A percentile compares a stretch with the other conserved stretches of the same genome.
These are phyloP conservation scores for Biscogniauxia sp. DNA, from an alignment of 2,329 filamentous ascomycete species.

Conservation along the genomic window DNA sequence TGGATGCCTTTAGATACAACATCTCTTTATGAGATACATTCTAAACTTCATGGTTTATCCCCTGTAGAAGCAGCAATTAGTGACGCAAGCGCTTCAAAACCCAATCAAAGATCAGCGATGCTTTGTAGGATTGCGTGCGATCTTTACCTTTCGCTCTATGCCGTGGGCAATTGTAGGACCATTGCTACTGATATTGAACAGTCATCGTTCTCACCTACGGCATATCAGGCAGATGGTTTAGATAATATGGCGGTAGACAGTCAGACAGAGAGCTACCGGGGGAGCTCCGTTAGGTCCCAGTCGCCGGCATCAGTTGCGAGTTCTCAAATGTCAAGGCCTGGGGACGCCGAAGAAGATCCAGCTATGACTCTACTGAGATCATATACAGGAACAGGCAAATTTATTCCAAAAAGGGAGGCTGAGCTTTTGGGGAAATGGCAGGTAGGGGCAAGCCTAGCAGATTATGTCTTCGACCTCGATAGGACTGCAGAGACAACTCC, in stretches of 20 bases:
- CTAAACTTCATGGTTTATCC: constrained; percentile 14
- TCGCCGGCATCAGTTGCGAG: constrained; percentile 16
- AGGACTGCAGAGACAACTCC: constrained; percentile 25
- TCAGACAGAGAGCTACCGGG: constrained; percentile 23
- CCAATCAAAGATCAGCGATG: constrained; percentile 9
- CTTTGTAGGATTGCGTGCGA: constrained; percentile 28
- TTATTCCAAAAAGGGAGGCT: constrained; percentile 20
- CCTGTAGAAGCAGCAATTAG: constrained; percentile 2
- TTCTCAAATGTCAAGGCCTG: constrained; percentile 17
- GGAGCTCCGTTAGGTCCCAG: constrained; percentile 19
- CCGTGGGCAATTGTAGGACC: constrained; percentile 20
- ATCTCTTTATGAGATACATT: constrained; percentile 23
- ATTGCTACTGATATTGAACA: constrained; percentile 6
- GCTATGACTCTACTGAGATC: constrained; percentile 29
- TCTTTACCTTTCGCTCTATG: constrained; percentile 27
- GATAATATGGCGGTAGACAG: constrained; percentile 26
- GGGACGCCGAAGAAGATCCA: constrained; percentile 23
- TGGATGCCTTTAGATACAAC: constrained; percentile 6
- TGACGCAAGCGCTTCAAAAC: constrained; percentile 5
- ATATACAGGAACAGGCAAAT: constrained; percentile 31
- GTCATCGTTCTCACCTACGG: neutral
- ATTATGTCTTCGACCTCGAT: constrained; percentile 31
- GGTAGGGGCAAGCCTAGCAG: constrained; percentile 21
- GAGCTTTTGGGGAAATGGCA: constrained; percentile 30
- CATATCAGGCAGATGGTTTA: constrained; percentile 7